Evolutionary conservation across 441 rosid genomes (phyloP).

Genomic region (Populus hybrid): DNA sequence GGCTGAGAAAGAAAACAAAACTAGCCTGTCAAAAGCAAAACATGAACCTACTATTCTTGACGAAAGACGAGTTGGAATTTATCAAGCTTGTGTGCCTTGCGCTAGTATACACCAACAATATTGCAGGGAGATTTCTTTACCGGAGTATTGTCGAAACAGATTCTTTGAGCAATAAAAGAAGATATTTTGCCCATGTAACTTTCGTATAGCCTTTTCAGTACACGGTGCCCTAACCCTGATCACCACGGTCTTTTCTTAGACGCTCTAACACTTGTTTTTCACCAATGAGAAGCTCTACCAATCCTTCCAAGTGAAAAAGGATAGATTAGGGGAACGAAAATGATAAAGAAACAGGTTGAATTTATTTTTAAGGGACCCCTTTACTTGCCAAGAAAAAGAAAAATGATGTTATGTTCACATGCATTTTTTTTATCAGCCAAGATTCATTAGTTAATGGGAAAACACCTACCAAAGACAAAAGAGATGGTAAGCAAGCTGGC

Average conservation of each 20-base stretch:
- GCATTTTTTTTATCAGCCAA: no score
- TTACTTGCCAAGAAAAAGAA: neutral
- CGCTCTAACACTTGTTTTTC: constrained; percentile 39
- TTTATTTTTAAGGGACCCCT: neutral
- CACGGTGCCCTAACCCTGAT: neutral
- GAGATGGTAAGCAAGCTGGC: neutral
- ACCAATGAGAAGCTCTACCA: constrained; percentile 67
- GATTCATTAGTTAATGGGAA: no score
- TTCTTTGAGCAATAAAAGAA: neutral
- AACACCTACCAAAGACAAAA: no score
- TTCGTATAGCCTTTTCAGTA: neutral
- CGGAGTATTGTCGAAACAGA: neutral
- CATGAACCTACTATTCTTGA: neutral
- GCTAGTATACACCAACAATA: neutral
- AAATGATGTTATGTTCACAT: no score
- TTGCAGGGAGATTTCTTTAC: neutral
- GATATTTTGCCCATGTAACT: neutral
- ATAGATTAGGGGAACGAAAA: neutral
- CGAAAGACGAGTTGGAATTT: neutral
- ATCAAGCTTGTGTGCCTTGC: neutral
- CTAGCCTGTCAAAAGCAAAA: neutral
- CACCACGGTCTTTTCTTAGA: constrained; percentile 26
- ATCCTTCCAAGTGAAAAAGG: constrained; percentile 32
- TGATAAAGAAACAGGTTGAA: neutral
- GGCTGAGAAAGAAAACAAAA: neutral